phyloP scores from a whole-genome alignment of 2,329 filamentous ascomycete species.

The Stenocarpella maydis region DNA sequence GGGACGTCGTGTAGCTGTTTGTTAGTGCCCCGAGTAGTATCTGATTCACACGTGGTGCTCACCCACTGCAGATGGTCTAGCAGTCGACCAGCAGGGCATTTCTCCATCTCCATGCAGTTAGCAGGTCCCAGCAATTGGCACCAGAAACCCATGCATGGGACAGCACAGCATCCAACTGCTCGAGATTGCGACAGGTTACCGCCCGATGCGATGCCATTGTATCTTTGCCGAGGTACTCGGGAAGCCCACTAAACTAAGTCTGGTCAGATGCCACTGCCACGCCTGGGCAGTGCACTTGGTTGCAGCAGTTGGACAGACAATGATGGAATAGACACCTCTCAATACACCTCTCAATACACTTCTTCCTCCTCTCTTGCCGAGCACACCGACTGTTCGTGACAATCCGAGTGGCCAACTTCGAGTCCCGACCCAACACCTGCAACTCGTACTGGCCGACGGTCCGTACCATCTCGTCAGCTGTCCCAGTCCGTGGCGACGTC shows the following conservation, averaged over 20 bases:
- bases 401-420: neutral
- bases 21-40: no score
- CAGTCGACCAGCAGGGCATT: neutral
- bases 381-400: neutral
- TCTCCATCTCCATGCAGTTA: neutral
- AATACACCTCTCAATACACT: no score
- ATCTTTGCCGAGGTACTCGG: slow-evolving; percentile 29
- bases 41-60: neutral
- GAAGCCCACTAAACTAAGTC: slow-evolving; percentile 24
- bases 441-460: neutral
- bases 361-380: neutral
- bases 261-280: slow-evolving; percentile 6
- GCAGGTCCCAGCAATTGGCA: neutral
- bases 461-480: neutral
- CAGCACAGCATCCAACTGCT: neutral
- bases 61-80: neutral
- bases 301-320: neutral
- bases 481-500: neutral
- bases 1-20: no score
- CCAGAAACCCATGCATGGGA: neutral
- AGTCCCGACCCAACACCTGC: slow-evolving; percentile 4
- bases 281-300: neutral
- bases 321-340: neutral
- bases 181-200: neutral
- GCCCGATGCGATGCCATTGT: slow-evolving; percentile 11